Base-by-base conservation (phyloP, 2,329 filamentous ascomycete species). In the Colletotrichum sp. region DNA sequence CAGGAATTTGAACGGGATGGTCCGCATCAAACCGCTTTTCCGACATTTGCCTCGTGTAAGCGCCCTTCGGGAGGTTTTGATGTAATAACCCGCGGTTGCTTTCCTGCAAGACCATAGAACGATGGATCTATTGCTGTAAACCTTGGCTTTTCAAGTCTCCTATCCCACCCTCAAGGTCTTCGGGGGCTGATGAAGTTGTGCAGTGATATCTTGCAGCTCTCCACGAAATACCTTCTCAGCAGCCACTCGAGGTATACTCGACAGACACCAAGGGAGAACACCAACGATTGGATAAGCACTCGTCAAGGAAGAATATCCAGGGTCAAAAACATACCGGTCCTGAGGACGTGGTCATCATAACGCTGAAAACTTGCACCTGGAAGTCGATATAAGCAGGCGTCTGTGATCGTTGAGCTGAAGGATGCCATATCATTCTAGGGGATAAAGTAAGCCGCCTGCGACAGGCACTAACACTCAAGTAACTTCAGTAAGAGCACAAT, bases 201-300 rank as follows among this genome's bases (percentile, higher is more conserved):
- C 9, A 16, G 8, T 5, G 39, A n/a, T n/a, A 44, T 44, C 7
- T 44, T 10, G 5, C 39, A 10, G 39, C 39, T 44, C 9, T n/a
- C 18, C 8, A 44, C 10, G 39, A 44, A 3, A 44, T n/a, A 2
- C 4, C 18, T 49, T 49, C 26, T 28, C 26, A 8, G 44, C 44
- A 52, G 1, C 4, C 3, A 52, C n/a, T 13, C n/a, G 1, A 52
- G n/a, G 10, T 52, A 52, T 52, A 13, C 44, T n/a, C n/a, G n/a
- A 1, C 0, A 52, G 44, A 52, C 44, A 1, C n/a, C 4, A 8
- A 21, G 44, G n/a, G 0, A 52, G 10, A 1, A 8, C 5, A 21
- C 10, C n/a, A 21, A 21, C 0, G n/a, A 1, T 5, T 21, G n/a
- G 44, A 52, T 13, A 52, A 21, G 44, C n/a, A 21, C n/a, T 52